Conservation (phyloP, 2,329 filamentous ascomycete species). For the Aspergillus vadensis region DNA sequence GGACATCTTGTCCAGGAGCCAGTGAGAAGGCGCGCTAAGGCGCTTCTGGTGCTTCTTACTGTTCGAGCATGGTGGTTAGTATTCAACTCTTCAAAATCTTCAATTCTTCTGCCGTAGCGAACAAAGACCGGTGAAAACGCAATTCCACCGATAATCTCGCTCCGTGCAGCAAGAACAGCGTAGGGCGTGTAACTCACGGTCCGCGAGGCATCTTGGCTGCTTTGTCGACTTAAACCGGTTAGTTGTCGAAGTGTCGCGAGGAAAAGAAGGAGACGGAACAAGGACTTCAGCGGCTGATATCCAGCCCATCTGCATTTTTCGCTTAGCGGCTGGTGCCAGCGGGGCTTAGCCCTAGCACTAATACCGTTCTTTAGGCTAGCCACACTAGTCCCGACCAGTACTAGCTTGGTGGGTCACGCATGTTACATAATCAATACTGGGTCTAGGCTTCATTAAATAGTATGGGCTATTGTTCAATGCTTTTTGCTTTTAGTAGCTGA, state of each 20-base stretch:
- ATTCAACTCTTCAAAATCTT: slow-evolving; percentile 9
- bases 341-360: slow-evolving; percentile 35
- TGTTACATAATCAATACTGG: slow-evolving; percentile 1
- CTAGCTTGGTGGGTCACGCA: slow-evolving; percentile 1
- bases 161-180: not conserved
- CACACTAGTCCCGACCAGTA: not conserved
- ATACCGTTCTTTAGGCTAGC: slow-evolving; percentile 20
- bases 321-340: slow-evolving; percentile 36
- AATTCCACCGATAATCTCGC: not conserved
- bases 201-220: slow-evolving; percentile 56
- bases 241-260: slow-evolving; percentile 42
- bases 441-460: not conserved
- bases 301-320: slow-evolving; percentile 30
- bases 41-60: slow-evolving; percentile 99
- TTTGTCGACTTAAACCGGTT: slow-evolving; percentile 43
- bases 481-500: not conserved
- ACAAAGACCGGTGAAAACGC: not conserved
- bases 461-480: not conserved
- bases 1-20: slow-evolving; percentile 99
- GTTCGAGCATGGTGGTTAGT: slow-evolving; percentile 39
- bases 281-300: slow-evolving; percentile 23
- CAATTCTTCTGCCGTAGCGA: not conserved
- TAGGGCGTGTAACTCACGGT: slow-evolving; percentile 54
- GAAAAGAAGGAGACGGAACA: slow-evolving; percentile 25
- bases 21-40: slow-evolving; percentile 97